These are phyloP conservation scores for Intubia oerlemansii DNA, from an alignment of 2,329 filamentous ascomycete genomes.

Conservation along the genomic window DNA sequence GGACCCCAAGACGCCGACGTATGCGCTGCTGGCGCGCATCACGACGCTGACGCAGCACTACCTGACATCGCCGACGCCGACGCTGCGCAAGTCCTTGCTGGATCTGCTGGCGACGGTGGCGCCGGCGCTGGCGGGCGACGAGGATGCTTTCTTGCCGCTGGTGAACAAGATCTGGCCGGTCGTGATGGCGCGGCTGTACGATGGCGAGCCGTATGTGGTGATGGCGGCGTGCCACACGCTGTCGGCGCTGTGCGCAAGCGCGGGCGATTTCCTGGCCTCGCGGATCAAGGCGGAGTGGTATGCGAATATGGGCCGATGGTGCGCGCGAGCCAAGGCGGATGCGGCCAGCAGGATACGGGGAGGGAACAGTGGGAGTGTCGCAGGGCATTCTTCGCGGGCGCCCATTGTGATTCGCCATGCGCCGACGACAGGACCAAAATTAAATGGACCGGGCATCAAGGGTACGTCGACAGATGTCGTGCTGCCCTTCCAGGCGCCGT, in stretches of 20 bases:
- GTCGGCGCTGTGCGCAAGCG: slow-evolving; percentile 42
- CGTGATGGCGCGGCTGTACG: slow-evolving; percentile 43
- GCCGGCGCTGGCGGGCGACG: slow-evolving; percentile 52
- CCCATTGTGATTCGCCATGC: neutral
- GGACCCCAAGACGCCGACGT: slow-evolving; percentile 45
- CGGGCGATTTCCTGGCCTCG: slow-evolving; percentile 61
- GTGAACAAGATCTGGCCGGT: slow-evolving; percentile 86
- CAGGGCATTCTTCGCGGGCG: too few species aligned
- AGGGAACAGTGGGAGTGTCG: neutral
- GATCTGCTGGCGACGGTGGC: slow-evolving; percentile 53
- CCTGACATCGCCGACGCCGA: slow-evolving; percentile 64
- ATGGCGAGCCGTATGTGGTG: slow-evolving; percentile 45
- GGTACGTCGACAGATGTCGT: too few species aligned
- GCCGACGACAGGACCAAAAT: neutral
- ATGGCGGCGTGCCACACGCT: slow-evolving; percentile 51
- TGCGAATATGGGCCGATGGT: slow-evolving; percentile 27
- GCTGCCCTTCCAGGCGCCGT: too few species aligned
- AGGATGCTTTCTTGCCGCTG: slow-evolving; percentile 69
- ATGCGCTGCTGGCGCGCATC: slow-evolving; percentile 63
- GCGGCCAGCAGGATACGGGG: slow-evolving; percentile 10
- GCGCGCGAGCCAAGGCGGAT: slow-evolving; percentile 19
- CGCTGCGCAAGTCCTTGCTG: slow-evolving; percentile 58
- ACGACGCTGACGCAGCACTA: slow-evolving; percentile 74
- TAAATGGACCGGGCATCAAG: too few species aligned
- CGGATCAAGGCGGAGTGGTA: slow-evolving; percentile 57